phyloP scores from a whole-genome alignment of 345 rosid genomes.

The Citrus inodora region DNA sequence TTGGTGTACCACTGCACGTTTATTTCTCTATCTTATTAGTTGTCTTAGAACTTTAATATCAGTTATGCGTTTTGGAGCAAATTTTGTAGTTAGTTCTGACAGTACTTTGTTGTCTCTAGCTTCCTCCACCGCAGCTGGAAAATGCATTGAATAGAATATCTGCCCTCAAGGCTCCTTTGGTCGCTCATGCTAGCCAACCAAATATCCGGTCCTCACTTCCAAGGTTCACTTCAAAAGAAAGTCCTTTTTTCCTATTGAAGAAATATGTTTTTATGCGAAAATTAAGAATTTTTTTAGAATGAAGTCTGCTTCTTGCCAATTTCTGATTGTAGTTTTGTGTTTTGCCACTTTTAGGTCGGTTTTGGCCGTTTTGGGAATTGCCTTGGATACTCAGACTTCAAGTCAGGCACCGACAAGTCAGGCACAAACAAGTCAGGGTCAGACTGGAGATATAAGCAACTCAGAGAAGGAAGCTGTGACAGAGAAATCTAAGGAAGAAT shows the following conservation, averaged over 20 bases:
- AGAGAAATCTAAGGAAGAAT: slow-evolving; percentile 60
- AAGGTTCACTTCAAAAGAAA: slow-evolving; percentile 37
- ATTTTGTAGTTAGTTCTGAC: slow-evolving; percentile 11
- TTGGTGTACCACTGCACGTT: background rate
- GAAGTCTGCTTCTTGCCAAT: background rate
- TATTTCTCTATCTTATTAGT: background rate
- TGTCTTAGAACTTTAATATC: background rate
- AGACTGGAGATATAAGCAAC: slow-evolving; percentile 51
- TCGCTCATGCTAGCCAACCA: slow-evolving; percentile 81
- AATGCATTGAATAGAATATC: slow-evolving; percentile 73
- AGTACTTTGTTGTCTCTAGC: slow-evolving; percentile 37
- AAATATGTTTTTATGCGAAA: background rate
- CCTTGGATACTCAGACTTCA: slow-evolving; percentile 57
- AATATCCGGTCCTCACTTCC: slow-evolving; percentile 76
- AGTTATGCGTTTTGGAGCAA: background rate
- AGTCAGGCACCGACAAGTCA: slow-evolving; percentile 47
- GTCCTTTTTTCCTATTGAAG: background rate
- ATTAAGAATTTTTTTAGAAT: background rate
- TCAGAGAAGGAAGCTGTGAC: slow-evolving; percentile 43
- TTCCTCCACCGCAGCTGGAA: slow-evolving; percentile 91
- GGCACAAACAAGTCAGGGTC: slow-evolving; percentile 48
- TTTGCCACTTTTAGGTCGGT: slow-evolving; percentile 51
- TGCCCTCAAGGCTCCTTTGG: slow-evolving; percentile 72
- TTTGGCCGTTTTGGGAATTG: slow-evolving; percentile 74
- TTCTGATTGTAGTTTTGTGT: slow-evolving; percentile 15